Conservation (phyloP, 2,329 filamentous ascomycete genomes). For the Colletotrichum higginsianum region DNA sequence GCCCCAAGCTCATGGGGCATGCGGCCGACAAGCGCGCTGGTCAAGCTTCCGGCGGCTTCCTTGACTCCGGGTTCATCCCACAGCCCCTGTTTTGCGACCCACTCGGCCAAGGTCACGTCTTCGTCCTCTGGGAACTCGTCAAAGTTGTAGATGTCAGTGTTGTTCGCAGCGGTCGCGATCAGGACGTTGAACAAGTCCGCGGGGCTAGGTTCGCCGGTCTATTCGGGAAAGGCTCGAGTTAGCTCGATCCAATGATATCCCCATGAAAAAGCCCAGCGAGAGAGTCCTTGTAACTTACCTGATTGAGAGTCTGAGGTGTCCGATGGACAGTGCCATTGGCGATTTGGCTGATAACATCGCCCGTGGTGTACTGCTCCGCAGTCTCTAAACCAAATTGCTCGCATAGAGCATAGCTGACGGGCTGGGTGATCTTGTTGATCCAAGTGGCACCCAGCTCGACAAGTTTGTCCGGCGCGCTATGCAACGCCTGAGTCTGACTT, state of each 20-base stretch:
- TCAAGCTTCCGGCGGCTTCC: conserved; percentile 12
- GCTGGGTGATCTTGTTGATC: conserved; percentile 42
- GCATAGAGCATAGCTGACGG: conserved; percentile 16
- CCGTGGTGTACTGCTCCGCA: conserved; percentile 34
- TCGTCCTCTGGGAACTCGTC: conserved; percentile 10
- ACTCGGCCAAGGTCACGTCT: conserved; percentile 23
- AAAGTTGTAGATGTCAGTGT: conserved; percentile 14
- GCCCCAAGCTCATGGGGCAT: conserved; percentile 44
- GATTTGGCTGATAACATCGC: conserved; percentile 28
- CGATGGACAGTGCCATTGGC: neutral
- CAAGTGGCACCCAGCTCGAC: conserved; percentile 42
- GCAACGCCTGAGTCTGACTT: conserved; percentile 17
- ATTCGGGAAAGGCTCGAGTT: neutral
- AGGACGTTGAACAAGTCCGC: neutral
- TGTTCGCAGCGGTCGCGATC: neutral
- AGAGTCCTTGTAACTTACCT: neutral
- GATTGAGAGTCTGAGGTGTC: neutral
- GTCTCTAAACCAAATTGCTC: conserved; percentile 39
- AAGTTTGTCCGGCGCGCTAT: conserved; percentile 12
- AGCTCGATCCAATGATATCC: neutral
- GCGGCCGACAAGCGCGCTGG: conserved; percentile 42
- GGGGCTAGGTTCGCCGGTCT: neutral
- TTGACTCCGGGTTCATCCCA: conserved; percentile 4
- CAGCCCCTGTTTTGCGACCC: neutral
- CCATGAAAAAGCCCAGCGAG: neutral